A percentile compares a stretch with the other conserved stretches of the same genome.
phyloP scores from a whole-genome alignment of 768 basidiomycete species.

The Amanita pallidorosea region DNA sequence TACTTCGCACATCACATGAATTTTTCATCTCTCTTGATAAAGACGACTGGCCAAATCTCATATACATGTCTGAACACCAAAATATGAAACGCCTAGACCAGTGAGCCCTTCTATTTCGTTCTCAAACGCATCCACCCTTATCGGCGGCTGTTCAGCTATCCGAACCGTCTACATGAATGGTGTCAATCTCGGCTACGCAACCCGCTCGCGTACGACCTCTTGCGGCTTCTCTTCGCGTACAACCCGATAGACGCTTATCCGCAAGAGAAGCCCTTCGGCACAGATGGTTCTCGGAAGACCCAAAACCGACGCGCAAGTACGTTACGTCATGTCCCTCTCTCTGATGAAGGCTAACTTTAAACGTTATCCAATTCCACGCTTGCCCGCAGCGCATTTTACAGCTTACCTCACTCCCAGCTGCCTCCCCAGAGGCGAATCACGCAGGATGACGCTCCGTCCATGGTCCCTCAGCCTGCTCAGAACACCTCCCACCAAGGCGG shows the following conservation, averaged over 20 bases:
- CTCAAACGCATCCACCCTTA: neutral
- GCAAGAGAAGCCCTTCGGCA: conserved; percentile 76
- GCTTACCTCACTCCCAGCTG: conserved; percentile 48
- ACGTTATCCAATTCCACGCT: neutral
- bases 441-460: conserved; percentile 84
- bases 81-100: conserved; percentile 71
- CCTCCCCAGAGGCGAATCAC: conserved; percentile 87
- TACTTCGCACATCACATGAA: neutral
- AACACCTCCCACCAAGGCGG: conserved; percentile 32
- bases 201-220: conserved; percentile 65
- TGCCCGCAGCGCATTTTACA: conserved; percentile 57
- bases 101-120: conserved; percentile 27
- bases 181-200: conserved; percentile 55
- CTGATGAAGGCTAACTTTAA: neutral
- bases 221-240: conserved; percentile 80
- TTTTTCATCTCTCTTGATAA: conserved; percentile 32
- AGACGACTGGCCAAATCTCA: conserved; percentile 78
- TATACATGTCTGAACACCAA: conserved; percentile 81
- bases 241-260: conserved; percentile 78
- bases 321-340: conserved; percentile 17
- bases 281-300: conserved; percentile 90
- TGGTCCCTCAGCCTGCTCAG: conserved; percentile 56
- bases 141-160: conserved; percentile 16
- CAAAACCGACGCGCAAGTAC: conserved; percentile 77
- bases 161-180: conserved; percentile 66